These are phyloP conservation scores for Phytopythium vexans DNA, from an alignment of 352 stramenopile species.

Conservation along the genomic window DNA sequence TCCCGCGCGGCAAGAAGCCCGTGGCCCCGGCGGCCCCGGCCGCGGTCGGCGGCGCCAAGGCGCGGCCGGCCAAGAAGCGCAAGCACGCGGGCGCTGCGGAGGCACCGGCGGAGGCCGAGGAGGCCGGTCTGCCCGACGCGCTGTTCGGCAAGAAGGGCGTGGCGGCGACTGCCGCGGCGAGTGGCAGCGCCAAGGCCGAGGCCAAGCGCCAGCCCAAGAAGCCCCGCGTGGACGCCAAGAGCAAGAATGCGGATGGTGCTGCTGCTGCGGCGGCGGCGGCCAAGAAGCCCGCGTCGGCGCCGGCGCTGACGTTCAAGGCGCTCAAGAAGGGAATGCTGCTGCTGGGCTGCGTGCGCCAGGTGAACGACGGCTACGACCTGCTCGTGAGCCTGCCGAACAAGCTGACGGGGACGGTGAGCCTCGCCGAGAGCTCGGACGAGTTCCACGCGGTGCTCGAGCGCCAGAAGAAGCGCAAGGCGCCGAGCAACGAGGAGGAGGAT, in stretches of 20 bases:
- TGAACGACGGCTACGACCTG: slow-evolving; percentile 77
- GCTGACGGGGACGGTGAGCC: slow-evolving; percentile 89
- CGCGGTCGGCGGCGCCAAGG: slow-evolving; percentile 4
- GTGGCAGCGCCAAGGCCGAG: slow-evolving; percentile 20
- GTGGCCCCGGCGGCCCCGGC: slow-evolving; percentile 8
- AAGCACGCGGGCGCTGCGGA: slow-evolving; percentile 30
- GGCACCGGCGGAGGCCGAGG: slow-evolving; percentile 22
- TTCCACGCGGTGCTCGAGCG: slow-evolving; percentile 39
- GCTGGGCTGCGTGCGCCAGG: slow-evolving; percentile 87
- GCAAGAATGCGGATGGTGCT: too few relatives aligned
- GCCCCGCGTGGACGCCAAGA: slow-evolving; percentile 7
- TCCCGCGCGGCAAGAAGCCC: slow-evolving; percentile 70
- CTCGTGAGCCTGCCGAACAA: slow-evolving; percentile 92
- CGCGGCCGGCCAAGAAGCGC: slow-evolving; percentile 39
- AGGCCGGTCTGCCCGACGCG: slow-evolving; percentile 22
- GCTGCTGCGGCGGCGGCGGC: background rate
- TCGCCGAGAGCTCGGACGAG: slow-evolving; percentile 79
- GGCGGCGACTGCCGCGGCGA: slow-evolving; percentile 16
- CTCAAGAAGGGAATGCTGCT: slow-evolving; percentile 71
- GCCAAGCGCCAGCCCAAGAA: slow-evolving; percentile 33
- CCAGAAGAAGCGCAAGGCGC: slow-evolving; percentile 20
- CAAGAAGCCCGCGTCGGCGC: slow-evolving; percentile 22
- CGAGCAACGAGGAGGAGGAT: slow-evolving; percentile 13
- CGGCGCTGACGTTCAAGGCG: slow-evolving; percentile 64
- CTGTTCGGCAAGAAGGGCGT: slow-evolving; percentile 82